Conservation (phyloP, 1,139 yeast genomes). For the Geotrichum cucujoidarum region DNA sequence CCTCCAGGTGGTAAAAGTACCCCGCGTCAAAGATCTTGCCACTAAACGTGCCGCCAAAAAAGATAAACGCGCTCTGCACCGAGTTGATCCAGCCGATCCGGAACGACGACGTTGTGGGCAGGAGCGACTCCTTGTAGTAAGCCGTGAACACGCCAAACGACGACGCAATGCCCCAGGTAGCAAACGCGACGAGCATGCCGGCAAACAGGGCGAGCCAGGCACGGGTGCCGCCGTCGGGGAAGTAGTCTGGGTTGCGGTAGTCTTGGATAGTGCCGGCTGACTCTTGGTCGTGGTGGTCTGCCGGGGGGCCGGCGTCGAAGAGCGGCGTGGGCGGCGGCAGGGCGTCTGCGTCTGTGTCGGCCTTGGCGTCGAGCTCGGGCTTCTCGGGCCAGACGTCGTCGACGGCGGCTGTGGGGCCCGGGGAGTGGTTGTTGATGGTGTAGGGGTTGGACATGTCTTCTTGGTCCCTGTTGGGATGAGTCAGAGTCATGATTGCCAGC, state of each 20-base stretch:
- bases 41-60: constrained; percentile 50
- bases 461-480: too few relatives aligned
- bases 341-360: too few relatives aligned
- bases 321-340: too few relatives aligned
- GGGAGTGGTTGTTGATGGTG: too few relatives aligned
- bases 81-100: constrained; percentile 31
- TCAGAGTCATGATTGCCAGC: too few relatives aligned
- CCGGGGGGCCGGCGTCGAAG: too few relatives aligned
- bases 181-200: constrained; percentile 46
- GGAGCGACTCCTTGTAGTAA: constrained; percentile 47
- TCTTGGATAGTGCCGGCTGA: not conserved
- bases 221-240: constrained; percentile 32
- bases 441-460: too few relatives aligned
- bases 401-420: too few relatives aligned
- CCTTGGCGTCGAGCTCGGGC: too few relatives aligned
- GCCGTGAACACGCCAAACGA: constrained; percentile 60
- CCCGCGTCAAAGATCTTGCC: constrained; percentile 39
- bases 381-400: too few relatives aligned
- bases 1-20: constrained; percentile 24
- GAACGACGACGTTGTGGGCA: constrained; percentile 37
- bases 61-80: constrained; percentile 34
- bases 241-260: constrained; percentile 9
- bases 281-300: too few relatives aligned
- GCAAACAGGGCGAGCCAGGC: constrained; percentile 35
- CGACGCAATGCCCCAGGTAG: constrained; percentile 56